Evolutionary conservation across 805 yeast genomes (phyloP).

Genomic region (Ogataea methylovora): DNA sequence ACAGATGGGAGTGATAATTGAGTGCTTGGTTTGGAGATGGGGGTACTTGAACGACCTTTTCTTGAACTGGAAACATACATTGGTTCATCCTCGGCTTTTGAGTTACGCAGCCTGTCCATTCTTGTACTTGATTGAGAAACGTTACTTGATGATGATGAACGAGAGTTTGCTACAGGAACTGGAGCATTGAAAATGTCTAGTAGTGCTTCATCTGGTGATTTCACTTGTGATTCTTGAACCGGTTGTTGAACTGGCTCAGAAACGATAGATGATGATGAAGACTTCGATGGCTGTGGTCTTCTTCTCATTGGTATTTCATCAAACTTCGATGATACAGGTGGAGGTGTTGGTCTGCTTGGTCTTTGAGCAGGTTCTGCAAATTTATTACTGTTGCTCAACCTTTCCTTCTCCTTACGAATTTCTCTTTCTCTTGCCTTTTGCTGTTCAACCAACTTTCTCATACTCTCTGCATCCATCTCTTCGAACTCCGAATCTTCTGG

Average conservation of each 20-base stretch:
- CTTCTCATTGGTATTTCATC: conserved; percentile 10
- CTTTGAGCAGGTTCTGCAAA: conserved; percentile 6
- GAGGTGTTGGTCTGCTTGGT: neutral
- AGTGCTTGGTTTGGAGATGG: neutral
- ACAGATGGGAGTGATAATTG: conserved; percentile 8
- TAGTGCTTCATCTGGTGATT: conserved; percentile 14
- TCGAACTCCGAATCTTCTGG: conserved; percentile 37
- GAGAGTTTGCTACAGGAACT: conserved; percentile 1
- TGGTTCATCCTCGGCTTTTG: conserved; percentile 9
- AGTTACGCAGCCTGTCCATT: conserved; percentile 6
- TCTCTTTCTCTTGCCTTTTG: conserved; percentile 33
- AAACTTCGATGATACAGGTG: conserved; percentile 2
- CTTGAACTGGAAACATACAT: conserved; percentile 21
- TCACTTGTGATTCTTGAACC: conserved; percentile 3
- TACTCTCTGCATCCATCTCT: conserved; percentile 34
- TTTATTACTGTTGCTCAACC: conserved; percentile 8
- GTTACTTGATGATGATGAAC: neutral
- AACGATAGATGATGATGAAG: neutral
- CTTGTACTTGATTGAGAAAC: conserved; percentile 3
- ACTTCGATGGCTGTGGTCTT: conserved; percentile 17
- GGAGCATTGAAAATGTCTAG: conserved; percentile 23
- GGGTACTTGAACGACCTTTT: conserved; percentile 10
- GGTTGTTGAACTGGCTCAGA: conserved; percentile 1
- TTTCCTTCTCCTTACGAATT: conserved; percentile 12
- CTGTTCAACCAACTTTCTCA: conserved; percentile 27